Evolutionary conservation across 441 rosid species (phyloP).

Genomic region (Kokia cookei): DNA sequence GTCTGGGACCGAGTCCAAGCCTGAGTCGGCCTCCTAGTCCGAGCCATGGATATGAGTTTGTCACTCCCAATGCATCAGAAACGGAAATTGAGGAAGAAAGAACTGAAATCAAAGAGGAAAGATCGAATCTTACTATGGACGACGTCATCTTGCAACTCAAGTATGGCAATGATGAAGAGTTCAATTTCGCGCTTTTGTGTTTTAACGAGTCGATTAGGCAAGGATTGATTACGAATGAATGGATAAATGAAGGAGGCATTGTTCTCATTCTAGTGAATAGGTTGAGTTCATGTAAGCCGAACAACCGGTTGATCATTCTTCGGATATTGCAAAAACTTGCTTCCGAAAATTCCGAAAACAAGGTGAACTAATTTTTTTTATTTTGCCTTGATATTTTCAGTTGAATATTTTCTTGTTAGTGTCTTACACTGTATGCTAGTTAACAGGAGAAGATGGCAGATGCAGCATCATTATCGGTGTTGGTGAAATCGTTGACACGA

Average conservation of each 20-base stretch:
- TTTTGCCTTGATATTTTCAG: neutral
- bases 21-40: slow-evolving; percentile 15
- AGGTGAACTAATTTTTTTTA: slow-evolving; percentile 27
- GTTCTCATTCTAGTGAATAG: slow-evolving; percentile 36
- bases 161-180: slow-evolving; percentile 44
- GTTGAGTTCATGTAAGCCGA: slow-evolving; percentile 32
- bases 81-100: slow-evolving; percentile 44
- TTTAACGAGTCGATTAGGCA: slow-evolving; percentile 25
- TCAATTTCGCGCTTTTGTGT: slow-evolving; percentile 32
- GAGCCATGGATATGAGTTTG: slow-evolving; percentile 23
- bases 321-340: slow-evolving; percentile 43
- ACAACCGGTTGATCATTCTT: slow-evolving; percentile 33
- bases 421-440: slow-evolving; percentile 14
- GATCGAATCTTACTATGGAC: slow-evolving; percentile 25
- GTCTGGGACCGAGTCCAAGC: slow-evolving; percentile 4
- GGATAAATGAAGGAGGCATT: slow-evolving; percentile 43
- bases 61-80: slow-evolving; percentile 35
- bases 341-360: slow-evolving; percentile 25
- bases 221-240: slow-evolving; percentile 27
- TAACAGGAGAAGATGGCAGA: slow-evolving; percentile 67
- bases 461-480: slow-evolving; percentile 27
- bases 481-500: slow-evolving; percentile 61
- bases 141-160: slow-evolving; percentile 52
- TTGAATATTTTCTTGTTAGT: slow-evolving; percentile 1
- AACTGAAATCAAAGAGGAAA: neutral